Evolutionary conservation across 2,329 filamentous ascomycete species (phyloP).

Genomic region (Fusarium sp.): DNA sequence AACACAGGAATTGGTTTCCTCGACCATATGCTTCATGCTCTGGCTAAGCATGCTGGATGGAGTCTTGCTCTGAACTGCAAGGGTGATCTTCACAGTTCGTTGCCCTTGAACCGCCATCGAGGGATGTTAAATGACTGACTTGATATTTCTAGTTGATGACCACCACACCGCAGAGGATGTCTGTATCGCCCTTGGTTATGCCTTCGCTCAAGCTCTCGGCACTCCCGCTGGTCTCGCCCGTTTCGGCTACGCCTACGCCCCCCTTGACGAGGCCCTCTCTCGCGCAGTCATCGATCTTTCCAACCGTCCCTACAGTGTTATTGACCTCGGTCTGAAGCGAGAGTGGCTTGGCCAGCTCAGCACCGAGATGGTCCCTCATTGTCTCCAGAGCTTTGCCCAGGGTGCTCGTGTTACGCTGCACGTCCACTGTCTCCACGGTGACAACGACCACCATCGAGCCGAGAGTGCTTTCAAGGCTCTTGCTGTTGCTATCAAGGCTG

Average conservation of each 20-base stretch:
- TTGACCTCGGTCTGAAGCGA: slow-evolving; percentile 83
- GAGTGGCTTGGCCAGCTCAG: slow-evolving; percentile 95
- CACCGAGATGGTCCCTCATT: slow-evolving; percentile 97
- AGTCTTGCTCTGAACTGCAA: slow-evolving; percentile 82
- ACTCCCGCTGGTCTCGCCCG: slow-evolving; percentile 82
- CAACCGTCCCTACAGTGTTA: slow-evolving; percentile 85
- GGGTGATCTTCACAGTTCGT: slow-evolving; percentile 89
- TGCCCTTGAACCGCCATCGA: neutral
- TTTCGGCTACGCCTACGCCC: slow-evolving; percentile 91
- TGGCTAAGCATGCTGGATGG: slow-evolving; percentile 96
- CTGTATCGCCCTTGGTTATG: slow-evolving; percentile 86
- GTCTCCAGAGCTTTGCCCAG: slow-evolving; percentile 91
- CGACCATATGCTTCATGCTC: slow-evolving; percentile 97
- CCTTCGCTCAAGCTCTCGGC: slow-evolving; percentile 83
- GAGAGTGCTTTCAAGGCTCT: slow-evolving; percentile 98
- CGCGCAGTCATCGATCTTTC: slow-evolving; percentile 94
- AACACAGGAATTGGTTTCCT: slow-evolving; percentile 97
- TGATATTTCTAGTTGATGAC: slow-evolving; percentile 77
- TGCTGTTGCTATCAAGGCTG: slow-evolving; percentile 82
- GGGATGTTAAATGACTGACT: slow-evolving; percentile 14
- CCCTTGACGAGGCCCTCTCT: slow-evolving; percentile 93
- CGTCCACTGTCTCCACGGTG: slow-evolving; percentile 87
- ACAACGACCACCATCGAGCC: slow-evolving; percentile 95
- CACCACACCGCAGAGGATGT: slow-evolving; percentile 98
- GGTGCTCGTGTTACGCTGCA: slow-evolving; percentile 91